These are phyloP conservation scores for Lecanicillium sp. DNA, from an alignment of 2,329 filamentous ascomycete species.

Conservation along the genomic window DNA sequence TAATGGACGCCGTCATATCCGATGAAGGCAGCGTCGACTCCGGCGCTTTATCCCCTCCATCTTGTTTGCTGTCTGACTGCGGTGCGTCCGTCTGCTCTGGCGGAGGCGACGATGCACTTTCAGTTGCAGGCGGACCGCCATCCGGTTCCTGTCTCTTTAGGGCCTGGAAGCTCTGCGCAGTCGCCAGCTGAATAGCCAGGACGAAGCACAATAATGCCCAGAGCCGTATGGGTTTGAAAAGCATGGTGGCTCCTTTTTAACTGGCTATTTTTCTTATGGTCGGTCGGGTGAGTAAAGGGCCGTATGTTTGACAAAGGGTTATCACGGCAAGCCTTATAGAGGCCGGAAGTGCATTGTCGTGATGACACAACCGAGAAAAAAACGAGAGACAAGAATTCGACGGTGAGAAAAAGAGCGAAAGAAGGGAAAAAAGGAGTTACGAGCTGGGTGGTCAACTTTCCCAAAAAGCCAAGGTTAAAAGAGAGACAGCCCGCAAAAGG, in stretches of 20 bases:
- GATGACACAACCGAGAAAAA: no score
- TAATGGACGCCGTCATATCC: background rate
- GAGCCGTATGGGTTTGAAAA: conserved; percentile 21
- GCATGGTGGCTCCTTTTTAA: conserved; percentile 20
- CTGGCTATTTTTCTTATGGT: no score
- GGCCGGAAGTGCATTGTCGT: no score
- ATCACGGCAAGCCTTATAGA: no score
- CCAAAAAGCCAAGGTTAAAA: no score
- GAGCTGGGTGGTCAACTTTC: no score
- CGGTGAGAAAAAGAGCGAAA: no score
- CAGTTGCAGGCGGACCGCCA: conserved; percentile 2
- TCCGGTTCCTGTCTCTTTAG: conserved; percentile 25
- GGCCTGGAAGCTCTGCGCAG: conserved; percentile 23
- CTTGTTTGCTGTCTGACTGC: conserved; percentile 5
- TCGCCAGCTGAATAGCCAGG: conserved; percentile 27
- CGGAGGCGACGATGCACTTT: conserved; percentile 5
- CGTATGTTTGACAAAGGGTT: no score
- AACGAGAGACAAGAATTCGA: no score
- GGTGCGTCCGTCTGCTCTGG: conserved; percentile 12
- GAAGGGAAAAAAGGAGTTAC: no score
- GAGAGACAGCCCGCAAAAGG: no score
- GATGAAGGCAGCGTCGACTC: conserved; percentile 1
- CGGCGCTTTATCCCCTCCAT: background rate
- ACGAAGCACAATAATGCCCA: conserved; percentile 31
- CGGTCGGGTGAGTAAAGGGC: no score